Percentiles rank a stretch among this genome's conserved stretches.
Evolutionary conservation across 768 basidiomycete species (phyloP).

Genomic region (Podaxis sp.): DNA sequence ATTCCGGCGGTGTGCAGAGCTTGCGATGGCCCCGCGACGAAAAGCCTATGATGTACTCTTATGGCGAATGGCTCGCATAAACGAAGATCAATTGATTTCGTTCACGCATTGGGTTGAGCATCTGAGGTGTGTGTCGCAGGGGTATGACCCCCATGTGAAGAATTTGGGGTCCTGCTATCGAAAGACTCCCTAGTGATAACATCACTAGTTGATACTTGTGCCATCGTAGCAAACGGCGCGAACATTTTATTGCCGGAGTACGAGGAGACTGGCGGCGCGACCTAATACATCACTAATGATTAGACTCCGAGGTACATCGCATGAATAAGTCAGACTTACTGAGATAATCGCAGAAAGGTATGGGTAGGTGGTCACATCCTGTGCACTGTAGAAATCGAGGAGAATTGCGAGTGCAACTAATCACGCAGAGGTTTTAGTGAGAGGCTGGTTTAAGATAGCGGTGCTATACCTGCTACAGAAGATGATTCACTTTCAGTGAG

Average conservation of each 20-base stretch:
- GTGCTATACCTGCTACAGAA: slow-evolving; percentile 52
- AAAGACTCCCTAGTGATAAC: slow-evolving; percentile 12
- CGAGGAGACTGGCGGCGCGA: slow-evolving; percentile 38
- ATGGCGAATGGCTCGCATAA: not conserved
- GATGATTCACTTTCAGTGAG: slow-evolving; percentile 56
- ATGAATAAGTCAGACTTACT: slow-evolving; percentile 32
- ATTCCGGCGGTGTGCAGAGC: not conserved
- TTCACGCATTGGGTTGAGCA: not conserved
- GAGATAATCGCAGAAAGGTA: slow-evolving; percentile 46
- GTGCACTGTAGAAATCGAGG: slow-evolving; percentile 68
- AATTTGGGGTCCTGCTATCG: slow-evolving; percentile 42
- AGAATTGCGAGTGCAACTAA: slow-evolving; percentile 63
- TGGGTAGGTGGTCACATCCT: slow-evolving; percentile 43
- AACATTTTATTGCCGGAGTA: slow-evolving; percentile 6
- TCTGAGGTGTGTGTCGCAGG: slow-evolving; percentile 29
- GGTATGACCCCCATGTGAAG: slow-evolving; percentile 55
- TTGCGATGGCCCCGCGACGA: not conserved
- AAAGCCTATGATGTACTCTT: no score
- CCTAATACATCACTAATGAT: slow-evolving; percentile 25
- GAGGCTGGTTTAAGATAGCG: slow-evolving; percentile 2
- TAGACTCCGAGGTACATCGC: not conserved
- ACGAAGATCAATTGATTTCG: not conserved
- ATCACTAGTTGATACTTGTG: slow-evolving; percentile 12
- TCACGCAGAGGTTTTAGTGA: not conserved
- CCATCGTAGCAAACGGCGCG: slow-evolving; percentile 1